Conservation (phyloP, 306 rosid species). For the Sophora flavescens region DNA sequence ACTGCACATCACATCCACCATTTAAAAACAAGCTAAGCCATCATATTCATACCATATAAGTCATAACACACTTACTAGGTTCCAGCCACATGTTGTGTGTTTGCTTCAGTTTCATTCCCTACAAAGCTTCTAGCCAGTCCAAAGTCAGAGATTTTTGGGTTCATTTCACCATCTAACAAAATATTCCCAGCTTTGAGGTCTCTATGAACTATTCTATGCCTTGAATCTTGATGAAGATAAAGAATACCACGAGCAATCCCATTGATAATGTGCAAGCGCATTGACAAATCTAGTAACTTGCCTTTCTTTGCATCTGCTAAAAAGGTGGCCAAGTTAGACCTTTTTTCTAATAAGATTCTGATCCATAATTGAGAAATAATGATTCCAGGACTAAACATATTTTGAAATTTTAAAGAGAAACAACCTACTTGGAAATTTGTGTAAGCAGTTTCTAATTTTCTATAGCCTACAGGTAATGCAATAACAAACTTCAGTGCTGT, state of each 20-base stretch:
- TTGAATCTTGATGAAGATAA: constrained; percentile 58
- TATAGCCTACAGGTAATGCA: not conserved
- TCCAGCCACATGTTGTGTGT: constrained; percentile 36
- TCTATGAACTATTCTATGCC: constrained; percentile 44
- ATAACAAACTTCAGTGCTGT: not conserved
- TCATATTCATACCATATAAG: not conserved
- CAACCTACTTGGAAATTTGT: not conserved
- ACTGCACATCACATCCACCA: constrained; percentile 2
- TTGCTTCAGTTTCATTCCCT: constrained; percentile 34
- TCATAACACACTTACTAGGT: constrained; percentile 34
- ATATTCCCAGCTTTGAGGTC: constrained; percentile 41
- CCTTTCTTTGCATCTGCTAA: constrained; percentile 37
- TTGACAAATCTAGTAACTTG: constrained; percentile 45
- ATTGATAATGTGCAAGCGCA: constrained; percentile 44
- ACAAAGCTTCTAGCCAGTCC: constrained; percentile 48
- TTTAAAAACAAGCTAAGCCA: not conserved
- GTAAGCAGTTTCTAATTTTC: not conserved
- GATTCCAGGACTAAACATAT: not conserved
- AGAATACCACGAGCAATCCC: constrained; percentile 62
- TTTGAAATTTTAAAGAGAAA: not conserved
- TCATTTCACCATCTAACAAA: constrained; percentile 36
- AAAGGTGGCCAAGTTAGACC: not conserved
- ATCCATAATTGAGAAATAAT: not conserved
- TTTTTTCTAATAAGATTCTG: not conserved
- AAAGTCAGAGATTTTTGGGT: constrained; percentile 41